Conservation (phyloP, 805 yeast species). For the Danielia oregonensis region DNA sequence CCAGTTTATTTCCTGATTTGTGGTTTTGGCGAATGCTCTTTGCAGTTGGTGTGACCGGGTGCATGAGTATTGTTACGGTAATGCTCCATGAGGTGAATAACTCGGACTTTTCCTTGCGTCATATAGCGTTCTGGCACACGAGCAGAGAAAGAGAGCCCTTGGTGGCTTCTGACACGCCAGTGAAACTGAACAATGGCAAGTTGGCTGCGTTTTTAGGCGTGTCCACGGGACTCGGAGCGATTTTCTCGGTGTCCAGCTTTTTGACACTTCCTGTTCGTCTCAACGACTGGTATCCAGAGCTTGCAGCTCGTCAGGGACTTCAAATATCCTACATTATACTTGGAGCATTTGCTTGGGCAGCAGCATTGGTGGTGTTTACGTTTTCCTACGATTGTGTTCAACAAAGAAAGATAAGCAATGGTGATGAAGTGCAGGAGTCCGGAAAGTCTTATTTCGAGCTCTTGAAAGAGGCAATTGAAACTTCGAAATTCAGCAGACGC, state of each 20-base stretch:
- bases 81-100: slow-evolving; percentile 52
- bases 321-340: slow-evolving; percentile 47
- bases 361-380: slow-evolving; percentile 36
- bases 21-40: slow-evolving; percentile 51
- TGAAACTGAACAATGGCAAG: slow-evolving; percentile 38
- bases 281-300: slow-evolving; percentile 36
- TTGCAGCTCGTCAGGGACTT: slow-evolving; percentile 38
- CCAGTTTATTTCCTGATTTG: slow-evolving; percentile 44
- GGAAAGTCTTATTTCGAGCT: slow-evolving; percentile 33
- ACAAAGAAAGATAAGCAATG: slow-evolving; percentile 26
- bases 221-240: slow-evolving; percentile 64
- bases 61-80: slow-evolving; percentile 59
- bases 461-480: slow-evolving; percentile 44
- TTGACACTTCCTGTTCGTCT: slow-evolving; percentile 55
- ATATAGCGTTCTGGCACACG: slow-evolving; percentile 25
- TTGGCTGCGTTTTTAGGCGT: slow-evolving; percentile 60
- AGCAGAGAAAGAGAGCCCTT: background rate
- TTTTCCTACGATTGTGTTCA: slow-evolving; percentile 43
- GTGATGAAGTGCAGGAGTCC: slow-evolving; percentile 10
- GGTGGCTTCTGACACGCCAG: background rate
- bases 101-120: slow-evolving; percentile 36
- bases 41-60: slow-evolving; percentile 55
- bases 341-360: slow-evolving; percentile 37
- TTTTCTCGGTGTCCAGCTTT: slow-evolving; percentile 53
- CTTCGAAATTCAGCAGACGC: slow-evolving; percentile 43